Percentiles rank a stretch among this genome's conserved stretches.
Evolutionary conservation across 2,329 filamentous ascomycete species (phyloP).

Genomic region (Ophiostoma himal-ulmi): DNA sequence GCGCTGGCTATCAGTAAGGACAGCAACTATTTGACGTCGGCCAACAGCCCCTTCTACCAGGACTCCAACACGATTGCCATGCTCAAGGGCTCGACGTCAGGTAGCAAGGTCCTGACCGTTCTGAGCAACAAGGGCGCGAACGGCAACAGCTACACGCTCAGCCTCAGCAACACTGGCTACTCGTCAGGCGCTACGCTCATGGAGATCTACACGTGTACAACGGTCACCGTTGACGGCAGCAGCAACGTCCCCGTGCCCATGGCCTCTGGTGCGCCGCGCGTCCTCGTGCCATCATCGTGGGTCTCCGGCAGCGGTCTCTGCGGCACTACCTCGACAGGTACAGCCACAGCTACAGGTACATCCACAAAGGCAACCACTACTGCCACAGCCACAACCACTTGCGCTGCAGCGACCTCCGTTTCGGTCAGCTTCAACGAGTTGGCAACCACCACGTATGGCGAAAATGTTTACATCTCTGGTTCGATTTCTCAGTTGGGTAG

Average conservation of each 20-base stretch:
- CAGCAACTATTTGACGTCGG: conserved; percentile 25
- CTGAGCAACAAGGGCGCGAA: conserved; percentile 31
- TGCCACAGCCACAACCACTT: conserved; percentile 13
- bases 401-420: conserved; percentile 43
- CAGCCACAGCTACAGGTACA: conserved; percentile 12
- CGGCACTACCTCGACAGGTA: not conserved
- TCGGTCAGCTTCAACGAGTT: conserved; percentile 56
- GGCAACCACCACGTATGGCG: conserved; percentile 53
- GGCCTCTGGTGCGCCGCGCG: conserved; percentile 29
- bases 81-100: conserved; percentile 26
- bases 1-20: conserved; percentile 28
- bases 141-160: conserved; percentile 28
- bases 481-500: conserved; percentile 53
- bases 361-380: conserved; percentile 7
- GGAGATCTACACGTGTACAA: conserved; percentile 28
- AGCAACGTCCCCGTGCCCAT: conserved; percentile 40
- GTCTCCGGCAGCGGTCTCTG: conserved; percentile 35
- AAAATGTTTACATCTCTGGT: conserved; percentile 62
- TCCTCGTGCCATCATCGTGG: conserved; percentile 25
- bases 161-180: conserved; percentile 28
- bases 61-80: conserved; percentile 31
- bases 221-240: conserved; percentile 35
- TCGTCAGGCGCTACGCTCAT: conserved; percentile 27
- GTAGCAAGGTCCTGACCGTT: conserved; percentile 29
- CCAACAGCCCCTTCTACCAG: conserved; percentile 25